These are phyloP conservation scores for Scutellaria minor DNA, from an alignment of 257 asterid genomes.

Conservation along the genomic window DNA sequence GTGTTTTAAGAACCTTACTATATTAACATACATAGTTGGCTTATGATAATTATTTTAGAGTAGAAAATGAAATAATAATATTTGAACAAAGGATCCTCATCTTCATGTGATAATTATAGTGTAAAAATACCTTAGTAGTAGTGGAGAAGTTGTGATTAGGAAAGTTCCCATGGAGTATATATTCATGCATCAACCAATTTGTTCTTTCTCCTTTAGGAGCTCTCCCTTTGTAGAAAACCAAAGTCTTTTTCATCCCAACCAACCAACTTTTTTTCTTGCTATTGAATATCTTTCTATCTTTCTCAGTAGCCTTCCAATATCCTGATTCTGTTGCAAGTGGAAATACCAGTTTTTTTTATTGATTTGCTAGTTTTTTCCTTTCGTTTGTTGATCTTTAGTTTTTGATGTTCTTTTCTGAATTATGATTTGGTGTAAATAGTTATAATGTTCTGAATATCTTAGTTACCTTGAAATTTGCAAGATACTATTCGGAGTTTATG, in stretches of 20 bases:
- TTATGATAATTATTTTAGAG: too few relatives aligned
- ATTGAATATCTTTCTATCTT: slow-evolving; percentile 30
- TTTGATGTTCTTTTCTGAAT: not conserved
- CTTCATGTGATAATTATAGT: too few relatives aligned
- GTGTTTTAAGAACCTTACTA: too few relatives aligned
- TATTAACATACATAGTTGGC: too few relatives aligned
- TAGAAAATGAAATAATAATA: too few relatives aligned
- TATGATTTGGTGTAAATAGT: not conserved
- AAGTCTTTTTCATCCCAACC: slow-evolving; percentile 78
- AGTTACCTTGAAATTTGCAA: not conserved
- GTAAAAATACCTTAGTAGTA: slow-evolving; percentile 14
- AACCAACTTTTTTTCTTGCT: slow-evolving; percentile 22
- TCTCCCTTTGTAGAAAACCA: slow-evolving; percentile 74
- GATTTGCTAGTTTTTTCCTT: too few relatives aligned
- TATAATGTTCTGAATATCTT: slow-evolving; percentile 7
- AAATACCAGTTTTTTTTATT: too few relatives aligned
- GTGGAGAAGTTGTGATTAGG: slow-evolving; percentile 24
- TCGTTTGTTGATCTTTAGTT: too few relatives aligned
- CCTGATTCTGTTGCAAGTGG: slow-evolving; percentile 42
- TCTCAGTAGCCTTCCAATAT: slow-evolving; percentile 77
- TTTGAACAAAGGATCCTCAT: too few relatives aligned
- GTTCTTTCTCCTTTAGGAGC: slow-evolving; percentile 69
- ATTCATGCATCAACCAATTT: slow-evolving; percentile 77
- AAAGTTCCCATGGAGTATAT: slow-evolving; percentile 53
- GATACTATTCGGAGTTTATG: not conserved